A percentile compares a stretch with the other conserved stretches of the same genome.
Evolutionary conservation across 805 yeast genomes (phyloP).

Genomic region (Priceomyces fermenticarens): DNA sequence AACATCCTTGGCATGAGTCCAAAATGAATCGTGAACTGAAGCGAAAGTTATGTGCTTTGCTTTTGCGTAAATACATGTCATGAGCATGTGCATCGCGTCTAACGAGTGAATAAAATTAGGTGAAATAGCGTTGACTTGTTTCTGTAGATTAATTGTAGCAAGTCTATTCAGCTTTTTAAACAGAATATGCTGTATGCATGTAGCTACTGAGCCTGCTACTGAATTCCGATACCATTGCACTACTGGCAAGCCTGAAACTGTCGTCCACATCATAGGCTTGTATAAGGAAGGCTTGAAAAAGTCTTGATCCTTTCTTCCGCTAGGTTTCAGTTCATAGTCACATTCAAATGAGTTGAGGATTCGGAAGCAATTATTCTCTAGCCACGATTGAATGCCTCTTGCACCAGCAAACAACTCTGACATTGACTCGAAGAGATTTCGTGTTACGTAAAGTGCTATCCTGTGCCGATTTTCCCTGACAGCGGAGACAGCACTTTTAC

Average conservation of each 20-base stretch:
- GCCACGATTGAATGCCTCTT: slow-evolving; percentile 33
- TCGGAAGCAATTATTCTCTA: slow-evolving; percentile 26
- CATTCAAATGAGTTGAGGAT: slow-evolving; percentile 25
- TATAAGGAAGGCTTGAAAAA: slow-evolving; percentile 18
- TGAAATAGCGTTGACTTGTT: slow-evolving; percentile 37
- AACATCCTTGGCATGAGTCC: slow-evolving; percentile 38
- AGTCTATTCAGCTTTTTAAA: slow-evolving; percentile 15
- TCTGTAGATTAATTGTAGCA: slow-evolving; percentile 24
- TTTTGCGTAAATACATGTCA: slow-evolving; percentile 29
- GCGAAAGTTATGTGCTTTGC: slow-evolving; percentile 24
- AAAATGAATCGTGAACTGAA: slow-evolving; percentile 43
- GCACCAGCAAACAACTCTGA: slow-evolving; percentile 32
- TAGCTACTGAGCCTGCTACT: slow-evolving; percentile 10
- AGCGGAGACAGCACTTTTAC: neutral
- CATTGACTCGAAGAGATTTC: slow-evolving; percentile 21
- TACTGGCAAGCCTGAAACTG: slow-evolving; percentile 39
- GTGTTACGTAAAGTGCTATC: slow-evolving; percentile 16
- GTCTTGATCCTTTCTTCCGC: slow-evolving; percentile 7
- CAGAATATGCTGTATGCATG: slow-evolving; percentile 20
- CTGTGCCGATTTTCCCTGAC: neutral
- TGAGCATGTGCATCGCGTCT: slow-evolving; percentile 37
- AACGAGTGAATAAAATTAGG: slow-evolving; percentile 44
- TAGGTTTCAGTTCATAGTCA: neutral
- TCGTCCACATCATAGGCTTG: slow-evolving; percentile 42
- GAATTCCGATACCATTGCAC: slow-evolving; percentile 30